Evolutionary conservation across 1,139 yeast genomes (phyloP), one percentile per base, ranked within the genome.

Genomic region (Suhomyces guaymorum): DNA sequence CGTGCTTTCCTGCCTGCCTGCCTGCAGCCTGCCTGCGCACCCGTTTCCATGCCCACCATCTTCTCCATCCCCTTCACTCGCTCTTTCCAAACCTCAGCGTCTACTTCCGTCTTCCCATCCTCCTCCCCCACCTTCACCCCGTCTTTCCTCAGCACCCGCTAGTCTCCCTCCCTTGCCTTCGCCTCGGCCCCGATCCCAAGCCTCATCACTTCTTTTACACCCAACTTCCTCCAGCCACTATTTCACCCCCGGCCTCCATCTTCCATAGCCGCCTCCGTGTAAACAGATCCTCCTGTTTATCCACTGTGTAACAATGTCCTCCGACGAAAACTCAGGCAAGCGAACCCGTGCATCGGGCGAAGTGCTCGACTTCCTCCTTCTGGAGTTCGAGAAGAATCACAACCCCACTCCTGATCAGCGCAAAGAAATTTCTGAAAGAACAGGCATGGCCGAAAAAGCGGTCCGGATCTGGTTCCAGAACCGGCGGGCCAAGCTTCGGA

Each of bases 391-490:
- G 33, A 66, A 63, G 39, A 86, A 86, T 49, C 84, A 88, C 19
- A 83, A 81, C 48, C 92, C 92, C 1, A 66, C 74, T 28, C 78
- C 86, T 1, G 77, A 78, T 26, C 75, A 78, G 32, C 64, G 97
- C 27, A 83, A 80, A 51, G 78, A 73, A 28, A 82, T 90, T 30
- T 82, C 95, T 30, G 77, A 73, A 6, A 73, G 72, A 42, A 87
- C 95, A 2, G 86, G 85, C 30, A 85, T 90, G 92, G 80, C 92
- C 7, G 96, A 89, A 52, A 76, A 95, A 46, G 89, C 95, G 4
- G 96, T 90, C 3, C 74, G 96, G 38, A 89, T 90, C 32, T 90
- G 97, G 97, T 90, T 90, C 55, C 97, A 90, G 57, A 90, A 90
- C 55, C 70, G 94, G 48, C 65, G 97, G 42, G 96, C 96, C 13